phyloP scores from a whole-genome alignment of 768 basidiomycete genomes.

The Psilocybe subaeruginosa region DNA sequence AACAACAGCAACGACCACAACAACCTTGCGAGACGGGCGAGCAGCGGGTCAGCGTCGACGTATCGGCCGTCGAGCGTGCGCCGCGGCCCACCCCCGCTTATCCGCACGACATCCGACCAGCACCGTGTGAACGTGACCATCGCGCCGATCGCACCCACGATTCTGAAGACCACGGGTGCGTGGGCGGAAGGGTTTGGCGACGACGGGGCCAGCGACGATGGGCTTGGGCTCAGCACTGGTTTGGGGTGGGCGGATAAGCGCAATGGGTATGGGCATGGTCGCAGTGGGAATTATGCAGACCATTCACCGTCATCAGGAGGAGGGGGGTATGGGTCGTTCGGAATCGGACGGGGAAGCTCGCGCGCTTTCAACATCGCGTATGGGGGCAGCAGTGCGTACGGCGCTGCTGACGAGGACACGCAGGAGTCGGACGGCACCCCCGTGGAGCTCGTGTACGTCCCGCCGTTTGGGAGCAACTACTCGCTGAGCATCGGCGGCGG shows the following conservation, averaged over 20 bases:
- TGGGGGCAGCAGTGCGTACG: constrained; percentile 19
- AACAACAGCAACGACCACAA: background rate
- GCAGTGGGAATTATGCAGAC: constrained; percentile 12
- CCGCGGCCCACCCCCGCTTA: constrained; percentile 28
- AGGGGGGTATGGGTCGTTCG: constrained; percentile 1
- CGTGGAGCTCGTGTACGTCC: constrained; percentile 76
- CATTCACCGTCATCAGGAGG: background rate
- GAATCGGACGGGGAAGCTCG: constrained; percentile 10
- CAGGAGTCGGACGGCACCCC: constrained; percentile 45
- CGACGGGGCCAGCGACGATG: constrained; percentile 43
- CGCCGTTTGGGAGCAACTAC: constrained; percentile 46
- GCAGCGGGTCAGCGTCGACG: constrained; percentile 20
- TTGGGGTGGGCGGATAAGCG: constrained; percentile 12
- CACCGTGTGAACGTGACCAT: constrained; percentile 40
- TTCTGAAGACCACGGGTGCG: constrained; percentile 75
- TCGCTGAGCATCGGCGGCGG: constrained; percentile 23
- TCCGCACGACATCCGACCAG: constrained; percentile 26
- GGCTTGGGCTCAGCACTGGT: constrained; percentile 24
- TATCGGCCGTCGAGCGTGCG: constrained; percentile 25
- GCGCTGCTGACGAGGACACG: constrained; percentile 15
- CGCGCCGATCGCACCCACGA: constrained; percentile 63
- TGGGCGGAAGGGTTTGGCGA: constrained; percentile 56
- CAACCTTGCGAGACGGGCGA: background rate
- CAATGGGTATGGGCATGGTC: constrained; percentile 14
- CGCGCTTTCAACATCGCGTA: constrained; percentile 18